Conservation (phyloP, 2,329 filamentous ascomycete genomes). For the Chlorencoelia australis region DNA sequence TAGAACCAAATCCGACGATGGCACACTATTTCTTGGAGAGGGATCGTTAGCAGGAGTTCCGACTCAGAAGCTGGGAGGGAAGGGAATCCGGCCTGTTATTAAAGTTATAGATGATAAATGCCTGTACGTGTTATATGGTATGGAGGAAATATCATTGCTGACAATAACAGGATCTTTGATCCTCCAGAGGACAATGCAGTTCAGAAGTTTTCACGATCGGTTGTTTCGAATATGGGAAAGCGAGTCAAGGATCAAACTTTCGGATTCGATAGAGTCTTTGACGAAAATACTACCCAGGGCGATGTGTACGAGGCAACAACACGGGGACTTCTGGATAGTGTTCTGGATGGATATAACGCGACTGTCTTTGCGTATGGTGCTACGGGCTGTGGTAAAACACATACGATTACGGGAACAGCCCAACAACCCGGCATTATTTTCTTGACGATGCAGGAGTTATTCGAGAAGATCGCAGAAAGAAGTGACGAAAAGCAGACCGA, state of each 20-base stretch:
- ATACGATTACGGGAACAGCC: slow-evolving; percentile 88
- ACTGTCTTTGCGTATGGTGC: slow-evolving; percentile 98
- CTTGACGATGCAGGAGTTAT: slow-evolving; percentile 96
- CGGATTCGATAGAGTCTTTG: slow-evolving; percentile 91
- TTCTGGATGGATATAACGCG: slow-evolving; percentile 95
- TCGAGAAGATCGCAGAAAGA: slow-evolving; percentile 86
- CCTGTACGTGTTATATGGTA: slow-evolving; percentile 45
- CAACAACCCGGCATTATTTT: slow-evolving; percentile 97
- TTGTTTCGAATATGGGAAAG: slow-evolving; percentile 70
- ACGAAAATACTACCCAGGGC: slow-evolving; percentile 83
- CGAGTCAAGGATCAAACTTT: slow-evolving; percentile 97
- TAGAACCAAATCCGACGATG: slow-evolving; percentile 58
- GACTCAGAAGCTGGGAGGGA: slow-evolving; percentile 72
- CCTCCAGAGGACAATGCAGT: slow-evolving; percentile 91
- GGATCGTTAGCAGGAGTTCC: slow-evolving; percentile 85
- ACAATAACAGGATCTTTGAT: slow-evolving; percentile 69
- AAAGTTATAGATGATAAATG: slow-evolving; percentile 96
- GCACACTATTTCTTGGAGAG: slow-evolving; percentile 88
- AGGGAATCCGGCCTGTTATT: slow-evolving; percentile 82
- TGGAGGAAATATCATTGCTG: neutral
- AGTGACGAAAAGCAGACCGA: slow-evolving; percentile 82
- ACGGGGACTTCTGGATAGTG: slow-evolving; percentile 79
- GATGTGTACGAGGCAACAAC: slow-evolving; percentile 96
- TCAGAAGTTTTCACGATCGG: slow-evolving; percentile 73
- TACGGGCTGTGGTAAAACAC: slow-evolving; percentile 95